Evolutionary conservation across 495 filamentous ascomycete species (phyloP).

Genomic region (Aspergillus kassunensis): DNA sequence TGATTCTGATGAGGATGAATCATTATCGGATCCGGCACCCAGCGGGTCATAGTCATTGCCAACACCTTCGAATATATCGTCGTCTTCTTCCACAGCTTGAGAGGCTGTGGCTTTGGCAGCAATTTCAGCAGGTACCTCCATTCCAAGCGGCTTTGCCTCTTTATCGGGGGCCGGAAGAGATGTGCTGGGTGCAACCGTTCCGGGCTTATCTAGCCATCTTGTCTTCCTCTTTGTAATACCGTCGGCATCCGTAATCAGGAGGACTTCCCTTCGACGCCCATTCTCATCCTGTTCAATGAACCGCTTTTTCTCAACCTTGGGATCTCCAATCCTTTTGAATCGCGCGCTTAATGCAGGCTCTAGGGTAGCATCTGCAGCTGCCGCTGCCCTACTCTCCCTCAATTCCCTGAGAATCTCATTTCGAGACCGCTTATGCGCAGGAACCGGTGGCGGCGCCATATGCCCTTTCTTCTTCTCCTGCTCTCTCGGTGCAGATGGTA

Average conservation of each 20-base stretch:
- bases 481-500: conserved; percentile 48
- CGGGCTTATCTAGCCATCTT: conserved; percentile 43
- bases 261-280: conserved; percentile 68
- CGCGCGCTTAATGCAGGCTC: conserved; percentile 62
- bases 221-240: conserved; percentile 87
- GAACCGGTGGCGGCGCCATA: conserved; percentile 57
- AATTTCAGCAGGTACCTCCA: conserved; percentile 66
- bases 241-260: conserved; percentile 81
- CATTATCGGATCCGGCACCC: conserved; percentile 57
- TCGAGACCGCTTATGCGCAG: conserved; percentile 64
- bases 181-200: conserved; percentile 21
- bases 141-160: conserved; percentile 63
- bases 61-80: conserved; percentile 84
- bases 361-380: conserved; percentile 28
- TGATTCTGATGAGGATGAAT: conserved; percentile 45
- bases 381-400: conserved; percentile 66
- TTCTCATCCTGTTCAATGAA: conserved; percentile 70
- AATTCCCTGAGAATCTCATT: conserved; percentile 81
- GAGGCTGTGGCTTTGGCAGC: conserved; percentile 31
- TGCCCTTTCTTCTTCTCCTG: conserved; percentile 72
- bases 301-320: conserved; percentile 54
- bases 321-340: conserved; percentile 74
- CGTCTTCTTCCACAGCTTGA: conserved; percentile 43
- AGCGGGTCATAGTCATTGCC: conserved; percentile 88
- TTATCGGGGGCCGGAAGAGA: conserved; percentile 61